These are phyloP conservation scores for Debaryomyces coudertii DNA, from an alignment of 1,139 yeast species.

Conservation along the genomic window DNA sequence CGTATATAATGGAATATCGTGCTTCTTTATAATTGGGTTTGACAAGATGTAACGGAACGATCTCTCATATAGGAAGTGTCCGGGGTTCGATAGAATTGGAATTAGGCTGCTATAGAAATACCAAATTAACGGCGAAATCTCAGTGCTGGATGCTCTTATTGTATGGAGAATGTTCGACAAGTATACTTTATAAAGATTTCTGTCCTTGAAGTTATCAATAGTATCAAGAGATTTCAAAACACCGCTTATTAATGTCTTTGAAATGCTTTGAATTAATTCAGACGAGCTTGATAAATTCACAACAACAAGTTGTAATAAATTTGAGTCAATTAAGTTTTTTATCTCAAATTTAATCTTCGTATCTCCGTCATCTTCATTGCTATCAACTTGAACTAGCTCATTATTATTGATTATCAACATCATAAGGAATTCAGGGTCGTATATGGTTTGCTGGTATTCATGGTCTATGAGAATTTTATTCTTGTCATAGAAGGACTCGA, in stretches of 20 bases:
- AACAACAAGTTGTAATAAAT: conserved; percentile 59
- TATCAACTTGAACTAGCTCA: conserved; percentile 50
- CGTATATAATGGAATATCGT: conserved; percentile 68
- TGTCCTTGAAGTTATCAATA: conserved; percentile 56
- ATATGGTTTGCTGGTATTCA: conserved; percentile 31
- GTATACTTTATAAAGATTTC: conserved; percentile 56
- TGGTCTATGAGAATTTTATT: conserved; percentile 19
- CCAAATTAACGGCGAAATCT: conserved; percentile 45
- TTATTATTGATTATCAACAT: conserved; percentile 61
- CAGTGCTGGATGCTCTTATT: conserved; percentile 26
- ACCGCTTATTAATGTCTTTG: conserved; percentile 45
- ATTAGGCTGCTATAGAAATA: conserved; percentile 55
- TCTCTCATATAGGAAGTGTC: conserved; percentile 72
- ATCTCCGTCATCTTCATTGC: conserved; percentile 21
- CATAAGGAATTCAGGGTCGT: conserved; percentile 66
- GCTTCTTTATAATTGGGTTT: conserved; percentile 54
- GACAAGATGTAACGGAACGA: conserved; percentile 62
- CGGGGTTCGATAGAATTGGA: conserved; percentile 65
- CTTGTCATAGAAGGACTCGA: conserved; percentile 27
- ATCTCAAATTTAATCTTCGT: conserved; percentile 47
- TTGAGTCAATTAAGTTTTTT: conserved; percentile 60
- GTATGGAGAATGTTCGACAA: conserved; percentile 64
- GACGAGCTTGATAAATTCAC: conserved; percentile 41
- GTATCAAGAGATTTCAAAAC: conserved; percentile 40
- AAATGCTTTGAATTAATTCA: conserved; percentile 21